Evolutionary conservation across 805 yeast genomes (phyloP).

Genomic region (Teunomyces aglyptinius): DNA sequence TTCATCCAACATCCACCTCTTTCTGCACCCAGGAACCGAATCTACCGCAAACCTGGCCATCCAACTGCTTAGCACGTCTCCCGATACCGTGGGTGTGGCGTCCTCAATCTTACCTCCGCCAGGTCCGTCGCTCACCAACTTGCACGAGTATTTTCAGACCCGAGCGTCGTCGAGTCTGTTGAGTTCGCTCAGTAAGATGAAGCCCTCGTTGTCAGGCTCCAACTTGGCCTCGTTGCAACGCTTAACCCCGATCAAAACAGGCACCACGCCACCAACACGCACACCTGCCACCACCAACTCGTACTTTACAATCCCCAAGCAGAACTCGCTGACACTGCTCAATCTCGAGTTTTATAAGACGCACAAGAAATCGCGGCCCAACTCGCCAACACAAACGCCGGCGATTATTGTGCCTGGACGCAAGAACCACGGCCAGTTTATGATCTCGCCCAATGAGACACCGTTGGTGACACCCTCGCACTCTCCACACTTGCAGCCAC

Average conservation of each 20-base stretch:
- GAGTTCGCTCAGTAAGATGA: constrained; percentile 21
- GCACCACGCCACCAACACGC: neutral
- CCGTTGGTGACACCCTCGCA: constrained; percentile 51
- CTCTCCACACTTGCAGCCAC: constrained; percentile 43
- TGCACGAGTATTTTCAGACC: constrained; percentile 31
- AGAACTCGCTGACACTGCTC: constrained; percentile 29
- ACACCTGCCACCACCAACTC: constrained; percentile 17
- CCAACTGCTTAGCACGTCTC: constrained; percentile 34
- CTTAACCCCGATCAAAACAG: constrained; percentile 43
- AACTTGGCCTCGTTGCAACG: constrained; percentile 29
- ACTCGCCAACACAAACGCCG: constrained; percentile 35
- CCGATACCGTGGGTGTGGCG: constrained; percentile 20
- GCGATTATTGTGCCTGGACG: constrained; percentile 1
- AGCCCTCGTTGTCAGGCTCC: constrained; percentile 20
- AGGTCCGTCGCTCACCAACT: constrained; percentile 28
- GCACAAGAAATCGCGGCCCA: constrained; percentile 46
- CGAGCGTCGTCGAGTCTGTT: constrained; percentile 17
- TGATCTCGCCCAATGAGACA: constrained; percentile 40
- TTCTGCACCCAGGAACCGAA: constrained; percentile 22
- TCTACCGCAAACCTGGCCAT: constrained; percentile 26
- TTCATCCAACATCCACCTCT: constrained; percentile 20
- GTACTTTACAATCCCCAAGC: constrained; percentile 21
- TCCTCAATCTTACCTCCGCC: constrained; percentile 8
- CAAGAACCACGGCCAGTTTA: constrained; percentile 8
- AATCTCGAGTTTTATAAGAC: constrained; percentile 35